Evolutionary conservation across 106 monocot genomes (phyloP).

Genomic region (Acorus calamus): DNA sequence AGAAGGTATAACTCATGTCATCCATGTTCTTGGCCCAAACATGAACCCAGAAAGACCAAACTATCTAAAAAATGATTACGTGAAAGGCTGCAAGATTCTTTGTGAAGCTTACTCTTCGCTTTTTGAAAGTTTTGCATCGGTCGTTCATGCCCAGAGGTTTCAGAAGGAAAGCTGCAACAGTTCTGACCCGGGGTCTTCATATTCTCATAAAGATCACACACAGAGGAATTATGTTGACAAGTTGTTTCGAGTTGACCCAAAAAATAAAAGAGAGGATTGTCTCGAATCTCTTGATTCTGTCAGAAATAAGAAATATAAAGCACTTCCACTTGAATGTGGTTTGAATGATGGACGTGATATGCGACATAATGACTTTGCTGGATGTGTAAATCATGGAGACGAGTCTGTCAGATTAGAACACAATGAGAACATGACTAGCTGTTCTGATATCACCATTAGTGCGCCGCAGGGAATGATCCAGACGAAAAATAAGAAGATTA

Average conservation of each 20-base stretch:
- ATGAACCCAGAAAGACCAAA: conserved; percentile 91
- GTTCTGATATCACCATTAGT: neutral
- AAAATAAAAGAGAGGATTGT: conserved; percentile 24
- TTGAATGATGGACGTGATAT: neutral
- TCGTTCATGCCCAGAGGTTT: conserved; percentile 6
- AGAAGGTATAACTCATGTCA: conserved; percentile 85
- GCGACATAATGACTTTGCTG: neutral
- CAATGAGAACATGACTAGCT: conserved; percentile 1
- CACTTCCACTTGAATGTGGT: neutral
- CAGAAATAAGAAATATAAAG: conserved; percentile 59
- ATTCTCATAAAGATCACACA: neutral
- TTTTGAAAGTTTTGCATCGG: conserved; percentile 59
- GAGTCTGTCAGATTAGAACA: conserved; percentile 8
- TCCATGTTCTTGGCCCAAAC: conserved; percentile 95
- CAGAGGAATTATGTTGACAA: neutral
- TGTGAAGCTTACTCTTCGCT: conserved; percentile 60
- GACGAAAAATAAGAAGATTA: conserved; percentile 7
- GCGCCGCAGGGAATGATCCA: conserved; percentile 4
- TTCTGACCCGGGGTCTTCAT: conserved; percentile 1
- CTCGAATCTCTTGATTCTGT: conserved; percentile 8
- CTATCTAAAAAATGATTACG: conserved; percentile 73
- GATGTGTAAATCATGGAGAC: neutral
- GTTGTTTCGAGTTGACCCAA: conserved; percentile 19
- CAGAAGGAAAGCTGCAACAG: conserved; percentile 9
- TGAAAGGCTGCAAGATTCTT: conserved; percentile 66